A percentile compares a stretch with the other conserved stretches of the same genome.
These are phyloP conservation scores for Penicillium cinerascens DNA, from an alignment of 495 filamentous ascomycete species.

Conservation along the genomic window DNA sequence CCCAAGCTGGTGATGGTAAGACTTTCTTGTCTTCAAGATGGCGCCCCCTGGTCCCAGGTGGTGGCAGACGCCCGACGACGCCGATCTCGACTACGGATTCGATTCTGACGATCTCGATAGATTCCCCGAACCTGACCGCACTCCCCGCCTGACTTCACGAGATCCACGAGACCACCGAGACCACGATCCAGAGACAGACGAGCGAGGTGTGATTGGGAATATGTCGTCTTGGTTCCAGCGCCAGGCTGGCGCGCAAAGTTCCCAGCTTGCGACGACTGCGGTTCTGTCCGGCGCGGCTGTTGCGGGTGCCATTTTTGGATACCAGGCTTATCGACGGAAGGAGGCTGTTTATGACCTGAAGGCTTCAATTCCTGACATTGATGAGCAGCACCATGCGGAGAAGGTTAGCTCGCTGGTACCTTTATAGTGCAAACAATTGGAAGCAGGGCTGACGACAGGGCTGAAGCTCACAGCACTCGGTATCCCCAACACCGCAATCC, in stretches of 20 bases:
- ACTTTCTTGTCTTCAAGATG: conserved; percentile 7
- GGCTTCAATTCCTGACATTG: conserved; percentile 61
- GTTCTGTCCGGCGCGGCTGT: conserved; percentile 72
- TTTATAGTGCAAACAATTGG: background rate
- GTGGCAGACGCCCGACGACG: conserved; percentile 24
- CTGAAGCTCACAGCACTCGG: conserved; percentile 73
- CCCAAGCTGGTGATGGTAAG: conserved; percentile 13
- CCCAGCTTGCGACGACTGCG: conserved; percentile 73
- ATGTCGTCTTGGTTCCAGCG: conserved; percentile 60
- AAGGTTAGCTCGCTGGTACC: conserved; percentile 24
- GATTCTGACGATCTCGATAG: conserved; percentile 30
- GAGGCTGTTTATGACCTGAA: conserved; percentile 66
- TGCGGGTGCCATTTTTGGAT: conserved; percentile 66
- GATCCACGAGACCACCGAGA: conserved; percentile 4
- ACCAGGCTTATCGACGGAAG: conserved; percentile 61
- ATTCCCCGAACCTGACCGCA: conserved; percentile 15
- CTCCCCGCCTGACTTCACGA: conserved; percentile 4
- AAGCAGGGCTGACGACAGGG: background rate
- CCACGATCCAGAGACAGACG: background rate
- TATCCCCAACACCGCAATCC: conserved; percentile 51
- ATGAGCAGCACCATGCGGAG: conserved; percentile 42
- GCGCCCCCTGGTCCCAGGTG: conserved; percentile 16
- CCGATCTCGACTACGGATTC: conserved; percentile 30
- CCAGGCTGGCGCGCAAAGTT: conserved; percentile 48
- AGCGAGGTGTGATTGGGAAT: conserved; percentile 20